Conservation (phyloP, 2,329 filamentous ascomycete species). For the Plenodomus biglobosus region DNA sequence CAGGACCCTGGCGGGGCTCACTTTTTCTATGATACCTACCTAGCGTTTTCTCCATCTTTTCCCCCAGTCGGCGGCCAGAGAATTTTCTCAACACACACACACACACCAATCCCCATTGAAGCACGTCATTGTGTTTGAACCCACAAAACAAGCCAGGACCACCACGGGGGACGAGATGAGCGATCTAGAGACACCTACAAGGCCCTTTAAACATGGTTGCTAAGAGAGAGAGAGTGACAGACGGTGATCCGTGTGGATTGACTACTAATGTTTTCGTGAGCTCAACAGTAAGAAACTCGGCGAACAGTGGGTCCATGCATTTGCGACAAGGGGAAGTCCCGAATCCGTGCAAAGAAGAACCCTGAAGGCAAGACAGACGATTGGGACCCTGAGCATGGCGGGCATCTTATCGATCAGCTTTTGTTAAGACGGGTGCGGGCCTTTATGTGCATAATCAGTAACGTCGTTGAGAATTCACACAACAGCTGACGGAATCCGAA, state of each 20-base stretch:
- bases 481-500: too few relatives aligned
- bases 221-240: neutral
- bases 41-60: neutral
- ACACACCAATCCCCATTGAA: too few relatives aligned
- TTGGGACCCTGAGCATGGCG: neutral
- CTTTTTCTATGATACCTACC: slow-evolving; percentile 5
- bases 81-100: slow-evolving; percentile 18
- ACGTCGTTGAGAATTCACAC: too few relatives aligned
- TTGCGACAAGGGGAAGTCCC: neutral
- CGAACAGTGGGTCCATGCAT: neutral
- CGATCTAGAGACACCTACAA: neutral
- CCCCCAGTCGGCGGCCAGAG: too few relatives aligned
- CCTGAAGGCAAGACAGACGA: neutral
- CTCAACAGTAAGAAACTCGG: slow-evolving; percentile 1
- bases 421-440: too few relatives aligned
- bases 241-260: neutral
- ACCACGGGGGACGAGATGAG: slow-evolving; percentile 2
- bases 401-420: too few relatives aligned
- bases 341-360: neutral
- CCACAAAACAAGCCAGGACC: slow-evolving; percentile 18
- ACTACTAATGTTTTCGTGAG: neutral
- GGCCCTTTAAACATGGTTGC: neutral
- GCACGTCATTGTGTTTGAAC: slow-evolving; percentile 20
- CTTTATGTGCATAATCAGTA: too few relatives aligned
- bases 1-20: neutral